Base-by-base conservation (phyloP, 805 yeast genomes). In the Tetrapisispora nanseiensis region DNA sequence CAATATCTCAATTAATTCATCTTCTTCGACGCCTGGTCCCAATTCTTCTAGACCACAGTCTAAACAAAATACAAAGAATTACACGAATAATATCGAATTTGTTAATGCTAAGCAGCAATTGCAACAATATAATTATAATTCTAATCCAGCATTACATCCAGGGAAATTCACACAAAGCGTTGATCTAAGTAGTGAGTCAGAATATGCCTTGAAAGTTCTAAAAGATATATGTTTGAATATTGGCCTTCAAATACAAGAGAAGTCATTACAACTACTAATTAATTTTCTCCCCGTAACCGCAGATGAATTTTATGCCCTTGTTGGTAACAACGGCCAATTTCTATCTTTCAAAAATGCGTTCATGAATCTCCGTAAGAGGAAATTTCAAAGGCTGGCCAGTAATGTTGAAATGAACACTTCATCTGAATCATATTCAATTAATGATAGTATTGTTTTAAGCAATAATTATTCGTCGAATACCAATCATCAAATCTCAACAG, bases 171-270 rank as follows among this genome's bases (percentile, higher is more conserved):
- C 44, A 23, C 47, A 39, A 15, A 33, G 32, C 6, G 44, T 45
- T 3, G 35, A 31, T 2, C 41, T 39, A 26, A 49, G 61, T 3
- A 49, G 40, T 23, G 54, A 53, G 7, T 16, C 58, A 3, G 48
- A 51, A 0, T 44, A 37, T 38, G 60, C 64, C 1, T 56, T 51
- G 36, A 50, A 51, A n/a, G 46, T 37, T 30, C 39, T 59, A 33
- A 52, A 50, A 37, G 56, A 53, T 26, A 41, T 49, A 11, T 56
- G 61, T 1, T 29, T 45, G 16, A 45, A 44, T 16, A 28, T 48
- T 2, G 59, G 56, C 3, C 46, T 50, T 41, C 39, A 51, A 31
- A 37, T 50, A 46, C 52, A 63, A 0, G 63, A 59, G 41, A 35
- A 39, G 9, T 33, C 55, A 3, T 33, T 61, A 11, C 53, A 46